Evolutionary conservation across 768 basidiomycete genomes (phyloP).

Genomic region (Erythrobasidium yunnanense): DNA sequence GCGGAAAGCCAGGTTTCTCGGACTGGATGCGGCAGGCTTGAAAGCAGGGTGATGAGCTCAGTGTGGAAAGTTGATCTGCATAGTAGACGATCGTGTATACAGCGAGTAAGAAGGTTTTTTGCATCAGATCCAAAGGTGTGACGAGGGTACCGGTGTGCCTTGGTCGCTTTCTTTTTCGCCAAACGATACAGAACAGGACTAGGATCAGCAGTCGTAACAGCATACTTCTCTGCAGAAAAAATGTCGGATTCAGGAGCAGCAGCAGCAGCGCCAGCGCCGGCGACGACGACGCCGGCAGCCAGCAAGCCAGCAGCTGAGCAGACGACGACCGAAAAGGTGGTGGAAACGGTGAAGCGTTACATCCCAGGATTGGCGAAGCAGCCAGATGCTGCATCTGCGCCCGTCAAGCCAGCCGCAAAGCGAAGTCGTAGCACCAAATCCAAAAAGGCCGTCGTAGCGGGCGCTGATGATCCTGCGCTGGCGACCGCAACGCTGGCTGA

Average conservation of each 20-base stretch:
- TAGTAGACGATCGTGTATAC: no score
- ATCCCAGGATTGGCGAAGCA: constrained; percentile 23
- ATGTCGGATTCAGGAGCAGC: background rate
- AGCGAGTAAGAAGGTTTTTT: no score
- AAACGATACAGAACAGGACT: background rate
- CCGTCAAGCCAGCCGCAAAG: background rate
- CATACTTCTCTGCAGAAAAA: background rate
- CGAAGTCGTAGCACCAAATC: background rate
- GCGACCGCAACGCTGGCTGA: constrained; percentile 6
- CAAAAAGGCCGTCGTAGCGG: background rate
- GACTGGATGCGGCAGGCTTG: no score
- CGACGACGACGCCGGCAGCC: background rate
- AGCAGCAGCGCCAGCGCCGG: background rate
- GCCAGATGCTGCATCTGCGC: no score
- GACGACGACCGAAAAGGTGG: background rate
- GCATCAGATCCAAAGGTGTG: no score
- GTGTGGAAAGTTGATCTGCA: no score
- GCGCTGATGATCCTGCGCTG: constrained; percentile 6
- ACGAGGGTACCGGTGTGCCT: no score
- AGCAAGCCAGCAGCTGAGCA: background rate
- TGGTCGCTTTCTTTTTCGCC: background rate
- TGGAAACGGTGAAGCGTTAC: constrained; percentile 2
- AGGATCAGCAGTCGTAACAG: background rate
- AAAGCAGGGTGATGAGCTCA: no score
- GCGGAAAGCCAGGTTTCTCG: no score